phyloP scores from a whole-genome alignment of 2,329 filamentous ascomycete genomes.

The Ascochyta koolunga region DNA sequence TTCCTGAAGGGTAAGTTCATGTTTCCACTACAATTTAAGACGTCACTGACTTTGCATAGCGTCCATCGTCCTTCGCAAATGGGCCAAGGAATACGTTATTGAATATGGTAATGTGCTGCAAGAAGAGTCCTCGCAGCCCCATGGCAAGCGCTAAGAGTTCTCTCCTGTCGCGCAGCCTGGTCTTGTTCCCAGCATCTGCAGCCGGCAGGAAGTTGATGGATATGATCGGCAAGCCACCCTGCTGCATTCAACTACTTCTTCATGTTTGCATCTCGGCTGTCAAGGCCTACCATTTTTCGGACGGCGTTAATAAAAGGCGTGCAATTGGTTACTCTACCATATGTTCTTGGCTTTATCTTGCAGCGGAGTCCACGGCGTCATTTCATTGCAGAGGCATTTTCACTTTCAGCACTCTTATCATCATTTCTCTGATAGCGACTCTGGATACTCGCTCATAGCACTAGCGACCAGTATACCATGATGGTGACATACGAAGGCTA shows the following conservation, averaged over 20 bases:
- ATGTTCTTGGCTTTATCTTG: constrained; percentile 33
- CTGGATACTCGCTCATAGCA: constrained; percentile 45
- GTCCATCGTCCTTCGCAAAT: constrained; percentile 87
- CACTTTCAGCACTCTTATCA: constrained; percentile 35
- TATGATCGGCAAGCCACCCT: constrained; percentile 13
- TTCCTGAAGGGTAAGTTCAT: constrained; percentile 85
- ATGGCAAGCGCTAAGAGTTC: constrained; percentile 31
- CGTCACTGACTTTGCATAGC: constrained; percentile 58
- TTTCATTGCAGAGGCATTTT: constrained; percentile 35
- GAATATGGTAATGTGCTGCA: constrained; percentile 41
- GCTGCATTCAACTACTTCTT: constrained; percentile 24
- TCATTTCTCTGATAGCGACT: constrained; percentile 46
- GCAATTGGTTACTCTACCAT: constrained; percentile 36
- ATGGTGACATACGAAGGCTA: constrained; percentile 37
- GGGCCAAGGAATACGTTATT: constrained; percentile 77
- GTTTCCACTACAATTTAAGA: neutral
- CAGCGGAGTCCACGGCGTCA: constrained; percentile 37
- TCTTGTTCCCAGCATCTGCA: constrained; percentile 16
- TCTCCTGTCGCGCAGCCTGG: constrained; percentile 27
- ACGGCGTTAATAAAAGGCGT: constrained; percentile 46
- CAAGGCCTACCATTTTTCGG: constrained; percentile 28
- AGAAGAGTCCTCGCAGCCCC: constrained; percentile 34
- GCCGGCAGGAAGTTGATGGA: constrained; percentile 3
- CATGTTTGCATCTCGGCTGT: constrained; percentile 46
- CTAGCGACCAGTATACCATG: constrained; percentile 40